Conservation (phyloP, 495 filamentous ascomycete species). For the Chaetomidium leptoderma region DNA sequence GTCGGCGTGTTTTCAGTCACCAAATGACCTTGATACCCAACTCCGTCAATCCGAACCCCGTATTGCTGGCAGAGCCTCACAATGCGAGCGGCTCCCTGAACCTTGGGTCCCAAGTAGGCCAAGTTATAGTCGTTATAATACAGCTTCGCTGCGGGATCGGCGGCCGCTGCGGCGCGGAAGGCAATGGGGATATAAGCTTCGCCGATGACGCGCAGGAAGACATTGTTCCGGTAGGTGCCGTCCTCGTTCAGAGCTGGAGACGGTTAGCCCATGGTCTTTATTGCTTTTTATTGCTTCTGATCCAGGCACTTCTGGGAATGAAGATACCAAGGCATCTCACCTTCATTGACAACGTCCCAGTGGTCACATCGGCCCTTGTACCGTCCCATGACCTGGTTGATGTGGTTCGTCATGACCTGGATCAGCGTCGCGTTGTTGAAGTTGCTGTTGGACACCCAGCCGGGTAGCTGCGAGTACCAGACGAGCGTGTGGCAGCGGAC, state of each 20-base stretch:
- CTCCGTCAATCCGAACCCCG: slow-evolving; percentile 57
- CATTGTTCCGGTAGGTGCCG: slow-evolving; percentile 52
- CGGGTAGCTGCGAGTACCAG: slow-evolving; percentile 57
- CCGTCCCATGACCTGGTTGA: slow-evolving; percentile 49
- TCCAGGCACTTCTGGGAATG: too few species aligned
- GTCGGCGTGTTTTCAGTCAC: slow-evolving; percentile 50
- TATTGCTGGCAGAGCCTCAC: slow-evolving; percentile 50
- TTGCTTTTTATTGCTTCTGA: too few species aligned
- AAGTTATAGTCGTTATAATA: slow-evolving; percentile 70
- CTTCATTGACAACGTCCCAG: slow-evolving; percentile 63
- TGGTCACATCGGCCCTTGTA: slow-evolving; percentile 51
- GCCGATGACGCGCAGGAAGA: slow-evolving; percentile 55
- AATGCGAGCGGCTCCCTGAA: slow-evolving; percentile 46
- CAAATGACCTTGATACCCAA: slow-evolving; percentile 61
- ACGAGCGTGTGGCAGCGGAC: slow-evolving; percentile 57
- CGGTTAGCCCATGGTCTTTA: too few species aligned
- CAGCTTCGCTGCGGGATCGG: slow-evolving; percentile 56
- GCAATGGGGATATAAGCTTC: slow-evolving; percentile 55
- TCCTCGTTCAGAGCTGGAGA: slow-evolving; percentile 56
- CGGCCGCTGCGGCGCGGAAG: slow-evolving; percentile 47
- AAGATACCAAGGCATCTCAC: too few species aligned
- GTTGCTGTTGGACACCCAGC: slow-evolving; percentile 49
- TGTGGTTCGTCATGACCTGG: slow-evolving; percentile 49
- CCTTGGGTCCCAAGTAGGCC: slow-evolving; percentile 42
- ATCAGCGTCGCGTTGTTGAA: slow-evolving; percentile 52